Evolutionary conservation across 352 stramenopile species (phyloP), one percentile per base, ranked within the genome.

Genomic region (Globisporangium camurandrum): DNA sequence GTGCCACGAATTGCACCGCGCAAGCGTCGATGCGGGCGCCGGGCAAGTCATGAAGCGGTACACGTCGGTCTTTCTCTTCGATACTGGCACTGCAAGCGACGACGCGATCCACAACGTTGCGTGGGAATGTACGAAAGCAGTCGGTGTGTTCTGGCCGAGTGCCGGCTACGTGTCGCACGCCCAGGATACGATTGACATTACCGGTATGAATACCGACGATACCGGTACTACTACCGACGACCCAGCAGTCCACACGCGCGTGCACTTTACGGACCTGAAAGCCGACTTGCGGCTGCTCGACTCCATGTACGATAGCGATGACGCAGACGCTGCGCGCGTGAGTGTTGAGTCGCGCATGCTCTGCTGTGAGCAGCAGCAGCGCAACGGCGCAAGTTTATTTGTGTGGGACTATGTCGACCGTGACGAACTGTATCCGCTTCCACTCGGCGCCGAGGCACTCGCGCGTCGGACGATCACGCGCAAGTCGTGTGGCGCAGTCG

Each of bases 41-140:
- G 75, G 75, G 11, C 66, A 68, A 11, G 70, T 87, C 42, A 64
- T 77, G n/a, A 87, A 85, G 46, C 76, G 82, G 59, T 85, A 76
- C 54, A 66, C 64, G 50, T 82, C 66, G 16, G 67, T 87, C 22
- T 87, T 84, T 41, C 46, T 87, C 23, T 85, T 84, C 34, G 56
- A 68, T 26, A 70, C 82, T 49, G 46, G 33, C 2, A 26, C 63
- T 5, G 62, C 61, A 31, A 67, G 62, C 26, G 59, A 82, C 23
- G 66, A 83, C 38, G 52, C 54, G 46, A 66, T 87, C 11, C 54
- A 69, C 44, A 49, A 69, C 1, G 49, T 73, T 2, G 66, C 71
- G 22, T 66, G 75, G 37, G 66, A 67, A 19, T 70, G 67, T 42
- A 75, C 74, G 46, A 76, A 77, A 49, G 46, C 56, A 0, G 66